Percentiles rank a stretch among this genome's conserved stretches.
Evolutionary conservation across 164 flowering plant species (phyloP).

Genomic region (Taxillus chinensis): DNA sequence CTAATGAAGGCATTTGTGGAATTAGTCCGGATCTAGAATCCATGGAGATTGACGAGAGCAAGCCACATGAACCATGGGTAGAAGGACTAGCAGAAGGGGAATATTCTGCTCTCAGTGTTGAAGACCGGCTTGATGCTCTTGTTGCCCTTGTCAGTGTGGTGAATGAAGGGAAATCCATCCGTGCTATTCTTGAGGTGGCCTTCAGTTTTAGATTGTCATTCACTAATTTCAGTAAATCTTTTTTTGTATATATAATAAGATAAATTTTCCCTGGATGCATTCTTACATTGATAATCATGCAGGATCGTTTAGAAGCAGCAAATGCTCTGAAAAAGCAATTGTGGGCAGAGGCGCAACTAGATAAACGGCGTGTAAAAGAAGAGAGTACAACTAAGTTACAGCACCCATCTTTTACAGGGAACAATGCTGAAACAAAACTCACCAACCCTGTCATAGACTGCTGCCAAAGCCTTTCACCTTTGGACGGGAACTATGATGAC

Average conservation of each 20-base stretch:
- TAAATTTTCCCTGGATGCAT: background rate
- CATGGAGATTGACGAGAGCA: background rate
- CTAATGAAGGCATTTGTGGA: background rate
- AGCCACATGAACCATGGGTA: background rate
- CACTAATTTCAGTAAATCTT: background rate
- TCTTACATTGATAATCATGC: background rate
- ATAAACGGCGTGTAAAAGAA: background rate
- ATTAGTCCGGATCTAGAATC: background rate
- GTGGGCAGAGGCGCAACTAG: conserved; percentile 1
- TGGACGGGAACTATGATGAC: background rate
- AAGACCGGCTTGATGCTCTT: background rate
- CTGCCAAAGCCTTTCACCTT: background rate
- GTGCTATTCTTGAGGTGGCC: background rate
- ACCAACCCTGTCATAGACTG: background rate
- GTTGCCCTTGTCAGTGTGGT: background rate
- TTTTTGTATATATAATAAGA: background rate
- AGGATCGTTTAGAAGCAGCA: conserved; percentile 3
- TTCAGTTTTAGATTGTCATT: background rate
- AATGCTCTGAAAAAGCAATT: conserved; percentile 4
- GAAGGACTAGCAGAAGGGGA: background rate
- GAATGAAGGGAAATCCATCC: conserved; percentile 1
- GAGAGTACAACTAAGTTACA: background rate
- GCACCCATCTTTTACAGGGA: background rate
- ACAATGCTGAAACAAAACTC: background rate
- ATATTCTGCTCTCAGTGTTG: conserved; percentile 1